phyloP scores from a whole-genome alignment of 148 eudicot species.

The Oxyria digyna region DNA sequence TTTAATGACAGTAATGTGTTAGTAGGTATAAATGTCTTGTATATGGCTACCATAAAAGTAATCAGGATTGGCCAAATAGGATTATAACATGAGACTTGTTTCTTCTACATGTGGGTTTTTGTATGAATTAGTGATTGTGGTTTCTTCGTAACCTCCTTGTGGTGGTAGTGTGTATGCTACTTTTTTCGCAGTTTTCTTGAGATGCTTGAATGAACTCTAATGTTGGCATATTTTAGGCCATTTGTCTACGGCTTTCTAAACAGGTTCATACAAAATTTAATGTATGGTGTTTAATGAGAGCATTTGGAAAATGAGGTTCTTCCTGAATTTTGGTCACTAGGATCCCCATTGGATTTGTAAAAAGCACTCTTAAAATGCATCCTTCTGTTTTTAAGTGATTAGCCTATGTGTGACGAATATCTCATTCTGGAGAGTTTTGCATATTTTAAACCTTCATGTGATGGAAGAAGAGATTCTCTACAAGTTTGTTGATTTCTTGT shows the following conservation, averaged over 20 bases:
- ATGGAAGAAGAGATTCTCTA: not conserved
- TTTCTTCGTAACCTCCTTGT: not conserved
- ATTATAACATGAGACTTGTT: not conserved
- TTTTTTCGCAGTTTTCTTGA: not conserved
- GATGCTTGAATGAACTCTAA: not conserved
- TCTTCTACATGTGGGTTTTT: not conserved
- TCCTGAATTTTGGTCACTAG: not conserved
- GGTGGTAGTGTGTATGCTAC: not conserved
- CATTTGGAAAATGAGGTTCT: not conserved
- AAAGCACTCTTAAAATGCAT: not conserved
- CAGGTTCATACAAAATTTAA: not conserved
- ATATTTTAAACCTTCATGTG: not conserved
- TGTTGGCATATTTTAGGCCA: not conserved
- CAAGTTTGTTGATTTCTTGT: constrained; percentile 1
- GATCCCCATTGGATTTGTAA: not conserved
- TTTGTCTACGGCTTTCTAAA: not conserved
- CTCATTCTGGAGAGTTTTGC: not conserved
- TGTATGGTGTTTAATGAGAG: not conserved
- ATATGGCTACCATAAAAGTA: not conserved
- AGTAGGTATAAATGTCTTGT: not conserved
- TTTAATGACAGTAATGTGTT: not conserved
- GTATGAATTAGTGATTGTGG: not conserved
- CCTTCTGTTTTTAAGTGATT: not conserved
- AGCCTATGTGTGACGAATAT: not conserved
- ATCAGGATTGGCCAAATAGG: not conserved